phyloP scores from a whole-genome alignment of 129 eudicot species.

The Arctium lappa region DNA sequence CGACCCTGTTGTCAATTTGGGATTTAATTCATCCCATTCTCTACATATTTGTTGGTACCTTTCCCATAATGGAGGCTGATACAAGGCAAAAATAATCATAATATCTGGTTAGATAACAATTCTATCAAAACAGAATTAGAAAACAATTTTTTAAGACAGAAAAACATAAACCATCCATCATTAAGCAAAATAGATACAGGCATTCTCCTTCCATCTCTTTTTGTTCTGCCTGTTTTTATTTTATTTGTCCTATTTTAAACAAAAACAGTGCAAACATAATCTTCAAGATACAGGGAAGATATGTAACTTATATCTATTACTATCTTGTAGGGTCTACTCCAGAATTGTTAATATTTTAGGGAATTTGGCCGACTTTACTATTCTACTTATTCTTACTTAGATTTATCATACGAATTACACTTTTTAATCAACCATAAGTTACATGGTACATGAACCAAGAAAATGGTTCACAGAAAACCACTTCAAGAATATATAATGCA shows the following conservation, averaged over 20 bases:
- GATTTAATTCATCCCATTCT: conserved; percentile 66
- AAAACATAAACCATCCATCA: neutral
- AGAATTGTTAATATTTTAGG: neutral
- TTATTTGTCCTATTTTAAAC: neutral
- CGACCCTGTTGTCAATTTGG: conserved; percentile 26
- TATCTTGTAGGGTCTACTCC: neutral
- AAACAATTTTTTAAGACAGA: neutral
- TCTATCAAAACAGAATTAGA: neutral
- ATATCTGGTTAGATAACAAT: neutral
- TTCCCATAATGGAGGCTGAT: conserved; percentile 93
- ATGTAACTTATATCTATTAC: neutral
- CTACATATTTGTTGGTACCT: conserved; percentile 74
- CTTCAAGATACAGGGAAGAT: neutral
- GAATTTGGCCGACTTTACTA: neutral
- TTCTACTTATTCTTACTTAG: neutral
- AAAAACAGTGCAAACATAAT: neutral
- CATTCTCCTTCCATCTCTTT: neutral
- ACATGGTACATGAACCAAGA: neutral
- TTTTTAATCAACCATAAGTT: neutral
- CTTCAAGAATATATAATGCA: neutral
- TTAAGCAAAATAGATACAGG: neutral
- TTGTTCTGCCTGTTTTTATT: neutral
- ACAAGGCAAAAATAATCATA: neutral
- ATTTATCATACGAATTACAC: neutral
- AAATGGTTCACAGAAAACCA: neutral